Conservation (phyloP, 768 basidiomycete species). For the Ephemerocybe angulata region DNA sequence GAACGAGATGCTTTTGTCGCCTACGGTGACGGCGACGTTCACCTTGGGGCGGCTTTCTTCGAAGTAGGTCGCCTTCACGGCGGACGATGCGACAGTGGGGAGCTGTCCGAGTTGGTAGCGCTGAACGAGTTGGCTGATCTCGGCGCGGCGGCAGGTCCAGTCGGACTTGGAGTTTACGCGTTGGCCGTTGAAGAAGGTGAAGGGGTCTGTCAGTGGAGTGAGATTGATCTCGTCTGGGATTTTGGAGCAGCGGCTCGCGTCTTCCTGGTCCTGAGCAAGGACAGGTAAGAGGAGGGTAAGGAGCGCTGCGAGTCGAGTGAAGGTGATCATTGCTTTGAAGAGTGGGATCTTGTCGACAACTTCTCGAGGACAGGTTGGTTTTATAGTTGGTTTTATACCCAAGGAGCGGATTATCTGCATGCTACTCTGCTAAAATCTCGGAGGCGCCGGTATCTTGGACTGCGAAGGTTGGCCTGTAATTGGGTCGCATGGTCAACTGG, state of each 20-base stretch:
- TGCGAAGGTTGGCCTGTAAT: no score
- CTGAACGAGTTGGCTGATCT: conserved; percentile 48
- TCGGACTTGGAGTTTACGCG: conserved; percentile 40
- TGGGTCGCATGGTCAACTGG: no score
- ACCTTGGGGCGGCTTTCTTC: conserved; percentile 39
- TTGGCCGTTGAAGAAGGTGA: conserved; percentile 45
- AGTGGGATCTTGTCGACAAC: no score
- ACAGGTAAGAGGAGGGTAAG: no score
- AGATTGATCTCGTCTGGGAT: conserved; percentile 28
- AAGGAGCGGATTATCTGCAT: no score
- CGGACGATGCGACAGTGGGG: conserved; percentile 40
- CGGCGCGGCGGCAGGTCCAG: conserved; percentile 48
- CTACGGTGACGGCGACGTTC: conserved; percentile 42
- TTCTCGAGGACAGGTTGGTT: no score
- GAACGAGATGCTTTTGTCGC: conserved; percentile 47
- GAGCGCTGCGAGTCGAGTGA: no score
- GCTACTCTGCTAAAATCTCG: no score
- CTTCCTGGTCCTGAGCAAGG: conserved; percentile 24
- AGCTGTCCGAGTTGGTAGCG: conserved; percentile 49
- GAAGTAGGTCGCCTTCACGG: conserved; percentile 41
- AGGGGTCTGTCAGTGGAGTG: conserved; percentile 49
- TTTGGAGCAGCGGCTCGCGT: conserved; percentile 26
- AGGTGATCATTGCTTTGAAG: no score
- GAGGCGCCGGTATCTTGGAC: no score
- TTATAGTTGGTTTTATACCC: no score